Evolutionary conservation across 768 basidiomycete species (phyloP), one percentile per base, ranked within the genome.

Genomic region (Austroboletus eburneus): DNA sequence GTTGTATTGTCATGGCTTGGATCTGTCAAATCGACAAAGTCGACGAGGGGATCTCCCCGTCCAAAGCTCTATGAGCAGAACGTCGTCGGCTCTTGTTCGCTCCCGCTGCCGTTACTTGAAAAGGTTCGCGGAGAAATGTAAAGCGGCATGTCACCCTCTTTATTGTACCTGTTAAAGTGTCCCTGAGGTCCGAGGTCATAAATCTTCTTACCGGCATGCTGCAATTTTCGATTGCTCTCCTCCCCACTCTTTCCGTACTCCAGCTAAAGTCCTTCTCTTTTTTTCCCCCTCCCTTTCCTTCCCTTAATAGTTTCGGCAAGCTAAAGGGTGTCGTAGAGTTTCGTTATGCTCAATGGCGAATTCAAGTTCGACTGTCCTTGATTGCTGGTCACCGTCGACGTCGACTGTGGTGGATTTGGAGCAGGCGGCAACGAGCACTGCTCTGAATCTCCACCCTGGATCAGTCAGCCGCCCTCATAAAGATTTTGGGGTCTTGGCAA

Each of bases 401-500:
- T 29, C 49, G 14, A 49, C 52, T 4, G 22, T 58, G 22, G 39
- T 41, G 35, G 50, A 55, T 23, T 21, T 42, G 27, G 47, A 58
- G 21, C 42, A 46, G n/a, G 30, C 35, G 30, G 13, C 21, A 18
- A 4, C 27, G 12, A 32, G 18, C 17, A 21, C 38, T 10, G 33
- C 24, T 25, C 29, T 41, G 39, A 33, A 41, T 32, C 13, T 32
- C 30, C 8, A 32, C 8, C 6, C 24, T 21, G 41, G 20, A 6
- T 20, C 38, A 4, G 14, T 5, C 6, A 9, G 21, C 23, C 9
- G 2, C 5, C 34, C 20, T 16, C 59, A 21, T 40, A 65, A 49
- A 9, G 61, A 66, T 52, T 78, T 78, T 39, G 69, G 71, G 23
- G 68, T 79, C 52, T 61, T 81, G 34, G 71, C 69, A 4, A 73